Conservation (phyloP, 805 yeast genomes). For the Jamesozyma rosinii region DNA sequence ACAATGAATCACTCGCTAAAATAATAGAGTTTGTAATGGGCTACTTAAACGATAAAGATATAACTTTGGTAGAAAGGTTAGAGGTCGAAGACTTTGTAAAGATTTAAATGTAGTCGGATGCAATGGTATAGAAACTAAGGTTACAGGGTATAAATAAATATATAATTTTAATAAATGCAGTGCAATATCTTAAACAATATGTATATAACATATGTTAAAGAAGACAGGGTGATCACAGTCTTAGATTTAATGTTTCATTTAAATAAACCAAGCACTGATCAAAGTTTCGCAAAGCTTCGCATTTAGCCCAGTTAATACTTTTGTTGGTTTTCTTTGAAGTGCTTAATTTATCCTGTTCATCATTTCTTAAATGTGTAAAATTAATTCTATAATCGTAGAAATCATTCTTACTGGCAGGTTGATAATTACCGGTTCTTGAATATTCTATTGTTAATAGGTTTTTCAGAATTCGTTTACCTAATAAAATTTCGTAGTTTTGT, state of each 20-base stretch:
- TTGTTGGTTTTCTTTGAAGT: background rate
- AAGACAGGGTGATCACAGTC: background rate
- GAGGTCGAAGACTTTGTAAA: background rate
- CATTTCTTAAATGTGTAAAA: constrained; percentile 11
- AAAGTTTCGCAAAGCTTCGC: constrained; percentile 15
- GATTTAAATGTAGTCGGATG: background rate
- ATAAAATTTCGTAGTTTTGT: background rate
- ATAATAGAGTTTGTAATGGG: background rate
- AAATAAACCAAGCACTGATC: constrained; percentile 20
- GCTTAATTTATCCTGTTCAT: background rate
- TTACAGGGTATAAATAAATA: too few relatives aligned
- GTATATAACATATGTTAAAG: too few relatives aligned
- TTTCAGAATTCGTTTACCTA: constrained; percentile 17
- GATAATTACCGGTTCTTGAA: constrained; percentile 12
- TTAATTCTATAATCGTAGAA: constrained; percentile 8
- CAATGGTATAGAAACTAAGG: too few relatives aligned
- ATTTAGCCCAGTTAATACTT: background rate
- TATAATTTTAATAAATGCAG: too few relatives aligned
- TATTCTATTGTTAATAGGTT: constrained; percentile 24
- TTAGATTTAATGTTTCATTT: constrained; percentile 20
- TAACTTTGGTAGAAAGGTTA: background rate
- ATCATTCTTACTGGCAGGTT: background rate
- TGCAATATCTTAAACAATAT: too few relatives aligned
- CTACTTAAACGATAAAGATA: constrained; percentile 1
- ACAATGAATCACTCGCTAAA: background rate